A percentile compares a stretch with the other conserved stretches of the same genome.
Evolutionary conservation across 495 filamentous ascomycete species (phyloP).

Genomic region (Podospora pseudoanserina): DNA sequence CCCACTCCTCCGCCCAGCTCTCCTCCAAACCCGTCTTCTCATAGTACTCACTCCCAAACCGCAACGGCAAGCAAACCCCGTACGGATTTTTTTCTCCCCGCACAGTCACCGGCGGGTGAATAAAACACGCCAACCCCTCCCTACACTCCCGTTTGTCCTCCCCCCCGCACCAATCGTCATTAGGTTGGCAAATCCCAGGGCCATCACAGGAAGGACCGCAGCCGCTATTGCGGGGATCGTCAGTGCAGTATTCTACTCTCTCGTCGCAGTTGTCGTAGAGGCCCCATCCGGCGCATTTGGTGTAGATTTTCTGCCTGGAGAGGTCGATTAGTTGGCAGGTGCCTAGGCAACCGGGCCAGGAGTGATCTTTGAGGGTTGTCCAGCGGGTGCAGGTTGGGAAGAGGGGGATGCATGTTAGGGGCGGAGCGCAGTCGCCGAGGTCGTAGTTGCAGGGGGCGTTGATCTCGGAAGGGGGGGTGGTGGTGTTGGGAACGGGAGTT

Average conservation of each 20-base stretch:
- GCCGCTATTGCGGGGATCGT: conserved; percentile 11
- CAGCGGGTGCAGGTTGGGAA: conserved; percentile 15
- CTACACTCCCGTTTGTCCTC: conserved; percentile 1
- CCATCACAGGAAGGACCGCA: conserved; percentile 22
- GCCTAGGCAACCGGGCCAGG: conserved; percentile 6
- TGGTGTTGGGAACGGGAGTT: neutral
- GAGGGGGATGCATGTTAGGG: conserved; percentile 21
- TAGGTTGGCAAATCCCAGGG: conserved; percentile 16
- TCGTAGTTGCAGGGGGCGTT: conserved; percentile 12
- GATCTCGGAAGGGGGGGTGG: neutral
- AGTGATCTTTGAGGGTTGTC: neutral
- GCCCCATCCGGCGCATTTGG: conserved; percentile 20
- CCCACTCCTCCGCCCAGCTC: conserved; percentile 6
- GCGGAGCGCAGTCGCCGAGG: conserved; percentile 14
- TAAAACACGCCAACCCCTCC: conserved; percentile 16
- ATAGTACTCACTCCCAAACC: conserved; percentile 21
- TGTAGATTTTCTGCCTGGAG: conserved; percentile 17
- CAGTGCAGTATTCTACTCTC: conserved; percentile 11
- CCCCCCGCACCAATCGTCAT: conserved; percentile 13
- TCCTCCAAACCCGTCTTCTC: conserved; percentile 19
- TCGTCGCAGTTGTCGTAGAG: conserved; percentile 21
- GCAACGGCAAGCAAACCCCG: conserved; percentile 19
- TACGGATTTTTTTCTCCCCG: neutral
- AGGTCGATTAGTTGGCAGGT: conserved; percentile 19
- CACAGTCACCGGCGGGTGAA: neutral